Percentiles rank a stretch among this genome's conserved stretches.
phyloP scores from a whole-genome alignment of 345 rosid species.

The Citrus reticulata region DNA sequence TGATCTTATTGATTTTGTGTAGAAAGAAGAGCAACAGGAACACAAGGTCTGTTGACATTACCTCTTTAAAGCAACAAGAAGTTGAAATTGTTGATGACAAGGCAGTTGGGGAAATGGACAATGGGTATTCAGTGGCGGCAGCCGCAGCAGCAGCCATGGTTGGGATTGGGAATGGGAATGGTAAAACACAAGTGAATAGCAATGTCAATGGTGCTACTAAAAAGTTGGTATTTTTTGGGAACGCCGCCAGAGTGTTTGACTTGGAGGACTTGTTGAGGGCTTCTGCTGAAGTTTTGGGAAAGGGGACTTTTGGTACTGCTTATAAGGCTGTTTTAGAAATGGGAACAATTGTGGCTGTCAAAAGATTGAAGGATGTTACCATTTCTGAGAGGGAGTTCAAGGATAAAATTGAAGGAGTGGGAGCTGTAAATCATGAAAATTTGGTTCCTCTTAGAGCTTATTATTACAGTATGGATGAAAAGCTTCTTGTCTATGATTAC shows the following conservation, averaged over 20 bases:
- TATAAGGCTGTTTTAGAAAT: conserved; percentile 89
- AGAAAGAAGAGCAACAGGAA: conserved; percentile 51
- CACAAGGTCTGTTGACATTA: conserved; percentile 61
- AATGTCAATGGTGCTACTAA: conserved; percentile 36
- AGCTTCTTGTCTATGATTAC: conserved; percentile 93
- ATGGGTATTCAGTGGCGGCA: conserved; percentile 26
- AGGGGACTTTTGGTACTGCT: conserved; percentile 96
- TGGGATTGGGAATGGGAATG: conserved; percentile 29
- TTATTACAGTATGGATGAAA: conserved; percentile 89
- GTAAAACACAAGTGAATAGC: conserved; percentile 29
- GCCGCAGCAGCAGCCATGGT: conserved; percentile 24
- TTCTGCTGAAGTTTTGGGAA: conserved; percentile 95
- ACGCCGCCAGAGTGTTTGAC: conserved; percentile 59
- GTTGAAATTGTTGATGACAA: conserved; percentile 53
- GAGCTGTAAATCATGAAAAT: conserved; percentile 83
- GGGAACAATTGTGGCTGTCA: conserved; percentile 76
- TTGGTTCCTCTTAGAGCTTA: conserved; percentile 88
- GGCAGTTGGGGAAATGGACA: conserved; percentile 46
- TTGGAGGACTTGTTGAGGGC: conserved; percentile 95
- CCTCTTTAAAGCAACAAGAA: conserved; percentile 56
- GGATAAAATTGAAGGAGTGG: conserved; percentile 85
- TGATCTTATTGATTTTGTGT: conserved; percentile 53
- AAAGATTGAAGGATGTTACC: conserved; percentile 88
- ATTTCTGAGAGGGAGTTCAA: conserved; percentile 66
- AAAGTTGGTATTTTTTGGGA: conserved; percentile 77